Base-by-base conservation (phyloP, 345 rosid species). In the Syzygium jambos region DNA sequence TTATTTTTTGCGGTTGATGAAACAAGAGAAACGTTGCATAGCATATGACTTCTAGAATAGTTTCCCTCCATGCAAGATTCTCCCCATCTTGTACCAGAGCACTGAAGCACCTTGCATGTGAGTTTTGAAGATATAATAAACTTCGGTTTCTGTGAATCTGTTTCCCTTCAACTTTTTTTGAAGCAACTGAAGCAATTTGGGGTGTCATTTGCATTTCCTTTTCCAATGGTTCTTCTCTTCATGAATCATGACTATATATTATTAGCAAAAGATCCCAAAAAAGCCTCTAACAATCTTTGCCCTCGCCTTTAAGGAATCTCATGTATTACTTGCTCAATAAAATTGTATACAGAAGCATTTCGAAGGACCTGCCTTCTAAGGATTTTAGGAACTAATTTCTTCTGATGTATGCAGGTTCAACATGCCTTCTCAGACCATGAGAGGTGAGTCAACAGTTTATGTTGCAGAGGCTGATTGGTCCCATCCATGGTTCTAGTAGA, bases 361-460 rank as follows among this genome's bases (percentile, higher is more conserved):
- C 52, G 54, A 84, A 29, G 22, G 61, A 52, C 15, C 41, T 52
- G 9, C 51, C 34, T 57, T 77, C 85, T 34, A 12, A 68, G 78
- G 46, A 16, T 30, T 4, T 68, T 68, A 73, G n/a, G 57, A 29
- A 63, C 56, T 34, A 22, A 88, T 34, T 43, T 86, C 63, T 86
- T 63, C 56, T 86, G 78, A 56, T 86, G 15, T 27, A 30, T 88
- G 84, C 91, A 95, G 97, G 93, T 91, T 89, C 97, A 93, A 86
- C 95, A 90, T 41, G 95, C 95, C 82, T 95, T 94, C 90, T 85
- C 95, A 80, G 95, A 94, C 88, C 84, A 89, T 52, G 95, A 94
- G 91, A 94, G 96, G 96, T 94, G 88, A 92, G 52, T 86, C 23
- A 77, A 27, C 73, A 27, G 11, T 68, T 23, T 84, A 29, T 11